Evolutionary conservation across 176 grass and related monocot species (phyloP).

Genomic region (Tuctoria greenei): DNA sequence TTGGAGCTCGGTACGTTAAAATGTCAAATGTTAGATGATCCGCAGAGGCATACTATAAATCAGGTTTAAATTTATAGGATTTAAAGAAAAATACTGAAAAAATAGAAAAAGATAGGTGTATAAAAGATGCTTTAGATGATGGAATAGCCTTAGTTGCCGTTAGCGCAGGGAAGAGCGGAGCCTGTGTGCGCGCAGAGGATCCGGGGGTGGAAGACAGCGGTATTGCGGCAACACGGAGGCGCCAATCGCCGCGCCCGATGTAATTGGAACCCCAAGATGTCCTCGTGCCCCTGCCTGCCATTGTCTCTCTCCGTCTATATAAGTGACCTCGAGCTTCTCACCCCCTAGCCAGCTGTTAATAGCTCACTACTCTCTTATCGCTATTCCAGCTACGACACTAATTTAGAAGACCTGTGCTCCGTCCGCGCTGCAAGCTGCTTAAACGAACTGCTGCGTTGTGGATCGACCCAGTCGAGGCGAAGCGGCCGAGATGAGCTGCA

Average conservation of each 20-base stretch:
- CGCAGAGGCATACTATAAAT: too few relatives aligned
- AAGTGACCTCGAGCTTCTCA: neutral
- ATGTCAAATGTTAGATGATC: too few relatives aligned
- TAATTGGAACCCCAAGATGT: constrained; percentile 31
- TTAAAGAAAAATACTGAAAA: too few relatives aligned
- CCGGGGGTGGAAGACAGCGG: neutral
- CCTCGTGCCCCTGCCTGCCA: neutral
- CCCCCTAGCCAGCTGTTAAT: neutral
- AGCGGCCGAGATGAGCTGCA: constrained; percentile 71
- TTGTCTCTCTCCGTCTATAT: neutral
- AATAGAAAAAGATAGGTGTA: too few relatives aligned
- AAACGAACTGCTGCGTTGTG: neutral
- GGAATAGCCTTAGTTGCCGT: too few relatives aligned
- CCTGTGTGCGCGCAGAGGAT: constrained; percentile 16
- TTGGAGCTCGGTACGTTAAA: too few relatives aligned
- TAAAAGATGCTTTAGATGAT: too few relatives aligned
- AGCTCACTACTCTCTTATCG: neutral
- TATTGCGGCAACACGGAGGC: constrained; percentile 50
- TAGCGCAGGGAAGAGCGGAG: too few relatives aligned
- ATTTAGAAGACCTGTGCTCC: neutral
- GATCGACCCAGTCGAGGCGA: neutral
- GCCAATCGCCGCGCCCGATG: constrained; percentile 31
- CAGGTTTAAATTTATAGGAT: too few relatives aligned
- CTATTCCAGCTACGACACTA: neutral
- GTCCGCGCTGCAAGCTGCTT: neutral